These are phyloP conservation scores for Calonectria ilicicola DNA, from an alignment of 2,329 filamentous ascomycete genomes.

Conservation along the genomic window DNA sequence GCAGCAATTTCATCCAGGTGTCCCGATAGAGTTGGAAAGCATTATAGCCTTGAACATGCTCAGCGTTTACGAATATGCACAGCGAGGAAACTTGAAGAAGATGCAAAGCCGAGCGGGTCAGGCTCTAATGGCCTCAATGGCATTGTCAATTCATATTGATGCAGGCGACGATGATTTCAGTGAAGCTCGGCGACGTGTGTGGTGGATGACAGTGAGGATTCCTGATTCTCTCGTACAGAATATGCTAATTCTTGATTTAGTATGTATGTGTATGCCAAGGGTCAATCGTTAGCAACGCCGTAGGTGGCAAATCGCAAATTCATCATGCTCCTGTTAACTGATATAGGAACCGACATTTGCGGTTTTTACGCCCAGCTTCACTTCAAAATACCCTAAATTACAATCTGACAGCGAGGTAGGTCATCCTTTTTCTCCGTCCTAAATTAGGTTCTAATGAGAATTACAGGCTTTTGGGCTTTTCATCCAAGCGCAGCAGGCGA, in stretches of 20 bases:
- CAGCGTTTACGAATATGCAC: not conserved
- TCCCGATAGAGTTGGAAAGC: not conserved
- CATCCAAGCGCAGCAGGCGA: not conserved
- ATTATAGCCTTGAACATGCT: not conserved
- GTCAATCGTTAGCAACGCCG: not conserved
- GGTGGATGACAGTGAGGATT: not conserved
- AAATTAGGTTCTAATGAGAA: not conserved
- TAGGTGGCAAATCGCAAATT: not conserved
- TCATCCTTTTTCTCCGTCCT: fast-evolving
- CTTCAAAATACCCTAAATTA: not conserved
- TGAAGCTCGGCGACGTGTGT: not conserved
- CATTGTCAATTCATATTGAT: not conserved
- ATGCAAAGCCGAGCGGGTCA: not conserved
- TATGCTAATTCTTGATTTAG: not conserved
- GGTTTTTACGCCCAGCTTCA: not conserved
- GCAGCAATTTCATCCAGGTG: not conserved
- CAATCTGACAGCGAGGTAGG: not conserved
- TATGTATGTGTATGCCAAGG: conserved; percentile 3
- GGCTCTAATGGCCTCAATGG: not conserved
- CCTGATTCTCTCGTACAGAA: fast-evolving
- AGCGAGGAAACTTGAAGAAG: not conserved
- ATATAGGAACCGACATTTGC: not conserved
- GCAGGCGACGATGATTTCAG: not conserved
- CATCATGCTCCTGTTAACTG: not conserved
- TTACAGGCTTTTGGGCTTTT: not conserved